A percentile compares a stretch with the other conserved stretches of the same genome.
Conservation (phyloP, 192 early-diverging fungal species). For the Entrophospora sp. region DNA sequence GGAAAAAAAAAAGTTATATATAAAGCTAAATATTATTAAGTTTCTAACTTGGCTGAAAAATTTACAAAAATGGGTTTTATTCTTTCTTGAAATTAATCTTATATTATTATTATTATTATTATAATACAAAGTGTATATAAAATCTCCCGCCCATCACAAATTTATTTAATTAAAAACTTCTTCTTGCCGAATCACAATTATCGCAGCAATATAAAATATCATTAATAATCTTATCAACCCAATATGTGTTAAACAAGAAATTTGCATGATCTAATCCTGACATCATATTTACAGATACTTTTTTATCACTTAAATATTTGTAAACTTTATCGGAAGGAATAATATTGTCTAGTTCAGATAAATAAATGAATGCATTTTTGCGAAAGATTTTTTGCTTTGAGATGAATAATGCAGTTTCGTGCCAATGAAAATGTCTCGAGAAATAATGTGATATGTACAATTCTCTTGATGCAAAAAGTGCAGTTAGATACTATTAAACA, state of each 20-base stretch:
- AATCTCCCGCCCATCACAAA: too few species aligned
- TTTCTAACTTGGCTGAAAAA: too few species aligned
- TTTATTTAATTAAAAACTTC: too few species aligned
- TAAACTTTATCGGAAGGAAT: constrained; percentile 27
- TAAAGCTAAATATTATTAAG: too few species aligned
- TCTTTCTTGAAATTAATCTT: too few species aligned
- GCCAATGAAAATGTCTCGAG: constrained; percentile 44
- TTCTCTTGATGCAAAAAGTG: constrained; percentile 52
- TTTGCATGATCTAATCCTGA: constrained; percentile 36
- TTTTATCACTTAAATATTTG: constrained; percentile 29
- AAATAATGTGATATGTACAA: constrained; percentile 55
- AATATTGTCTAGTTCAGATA: constrained; percentile 39
- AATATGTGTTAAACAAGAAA: constrained; percentile 29
- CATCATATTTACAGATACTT: constrained; percentile 31
- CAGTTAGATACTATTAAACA: too few species aligned
- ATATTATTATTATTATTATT: too few species aligned
- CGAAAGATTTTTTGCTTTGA: constrained; percentile 21
- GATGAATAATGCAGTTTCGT: constrained; percentile 32
- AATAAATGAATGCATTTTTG: constrained; percentile 26
- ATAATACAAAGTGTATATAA: too few species aligned
- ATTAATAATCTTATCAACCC: constrained; percentile 21
- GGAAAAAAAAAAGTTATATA: too few species aligned
- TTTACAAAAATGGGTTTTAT: too few species aligned
- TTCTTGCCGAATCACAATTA: not conserved
- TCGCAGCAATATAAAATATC: constrained; percentile 20